Conservation (phyloP, 805 yeast genomes). For the Candida verbasci region DNA sequence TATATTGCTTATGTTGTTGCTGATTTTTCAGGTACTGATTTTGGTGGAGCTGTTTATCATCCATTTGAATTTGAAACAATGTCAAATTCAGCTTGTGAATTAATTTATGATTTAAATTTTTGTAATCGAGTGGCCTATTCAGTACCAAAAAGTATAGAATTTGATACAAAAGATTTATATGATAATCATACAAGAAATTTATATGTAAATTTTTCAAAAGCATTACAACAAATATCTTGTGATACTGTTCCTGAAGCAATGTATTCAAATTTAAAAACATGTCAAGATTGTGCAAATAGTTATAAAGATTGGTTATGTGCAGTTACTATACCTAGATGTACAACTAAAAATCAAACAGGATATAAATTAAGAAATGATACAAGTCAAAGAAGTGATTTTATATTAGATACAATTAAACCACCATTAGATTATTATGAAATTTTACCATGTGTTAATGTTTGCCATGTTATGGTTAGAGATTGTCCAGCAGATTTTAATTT, state of each 20-base stretch:
- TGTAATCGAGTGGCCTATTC: slow-evolving; percentile 83
- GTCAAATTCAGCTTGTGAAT: slow-evolving; percentile 55
- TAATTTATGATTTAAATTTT: slow-evolving; percentile 70
- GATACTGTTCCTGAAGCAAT: slow-evolving; percentile 59
- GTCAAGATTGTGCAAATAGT: slow-evolving; percentile 65
- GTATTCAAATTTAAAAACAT: slow-evolving; percentile 70
- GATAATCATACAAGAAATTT: slow-evolving; percentile 56
- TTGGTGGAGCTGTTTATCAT: slow-evolving; percentile 63
- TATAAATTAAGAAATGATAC: slow-evolving; percentile 44
- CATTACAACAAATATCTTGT: slow-evolving; percentile 74
- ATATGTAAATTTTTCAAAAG: slow-evolving; percentile 66
- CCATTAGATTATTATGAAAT: slow-evolving; percentile 73
- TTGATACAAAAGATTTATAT: slow-evolving; percentile 36
- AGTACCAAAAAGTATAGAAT: slow-evolving; percentile 49
- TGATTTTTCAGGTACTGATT: slow-evolving; percentile 23
- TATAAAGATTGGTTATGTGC: slow-evolving; percentile 89
- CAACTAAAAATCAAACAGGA: slow-evolving; percentile 44
- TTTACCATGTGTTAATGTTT: slow-evolving; percentile 79
- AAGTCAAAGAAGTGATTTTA: slow-evolving; percentile 47
- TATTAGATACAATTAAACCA: slow-evolving; percentile 46
- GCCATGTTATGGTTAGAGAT: slow-evolving; percentile 72
- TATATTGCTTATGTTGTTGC: slow-evolving; percentile 65
- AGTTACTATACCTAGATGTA: slow-evolving; percentile 82
- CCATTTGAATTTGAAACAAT: slow-evolving; percentile 56
- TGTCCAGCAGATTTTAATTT: slow-evolving; percentile 81